Evolutionary conservation across 202 grass and related monocot genomes (phyloP).

Genomic region (Zizania palustris): DNA sequence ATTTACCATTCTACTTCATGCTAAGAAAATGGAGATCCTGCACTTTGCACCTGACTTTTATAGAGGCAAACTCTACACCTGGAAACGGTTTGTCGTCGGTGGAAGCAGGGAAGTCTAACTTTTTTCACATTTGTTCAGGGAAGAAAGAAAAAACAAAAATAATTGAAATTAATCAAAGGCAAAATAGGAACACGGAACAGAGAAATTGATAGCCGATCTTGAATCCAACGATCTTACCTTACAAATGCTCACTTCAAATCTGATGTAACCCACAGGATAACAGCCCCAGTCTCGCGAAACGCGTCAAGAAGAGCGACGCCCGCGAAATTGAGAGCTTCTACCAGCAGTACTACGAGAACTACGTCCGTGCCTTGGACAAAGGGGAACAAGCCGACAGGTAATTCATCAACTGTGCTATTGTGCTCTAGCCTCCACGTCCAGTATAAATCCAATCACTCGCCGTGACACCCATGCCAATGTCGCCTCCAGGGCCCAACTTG

Average conservation of each 20-base stretch:
- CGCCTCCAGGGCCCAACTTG: slow-evolving; percentile 69
- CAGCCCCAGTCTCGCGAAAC: slow-evolving; percentile 73
- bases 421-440: neutral
- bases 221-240: slow-evolving; percentile 9
- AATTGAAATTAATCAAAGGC: neutral
- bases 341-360: slow-evolving; percentile 95
- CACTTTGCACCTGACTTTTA: neutral
- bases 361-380: slow-evolving; percentile 84
- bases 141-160: neutral
- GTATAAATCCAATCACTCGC: slow-evolving; percentile 7
- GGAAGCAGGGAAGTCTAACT: neutral
- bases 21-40: neutral
- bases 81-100: neutral
- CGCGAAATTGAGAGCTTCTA: slow-evolving; percentile 97
- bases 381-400: slow-evolving; percentile 95
- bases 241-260: neutral
- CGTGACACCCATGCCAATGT: slow-evolving; percentile 32
- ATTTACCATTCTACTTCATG: neutral
- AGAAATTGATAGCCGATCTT: neutral
- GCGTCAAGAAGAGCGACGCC: slow-evolving; percentile 90
- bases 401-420: slow-evolving; percentile 4
- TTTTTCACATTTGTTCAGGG: neutral
- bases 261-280: slow-evolving; percentile 64
- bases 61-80: neutral
- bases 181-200: neutral